Percentiles rank a stretch among this genome's conserved stretches.
Conservation (phyloP, 257 asterid genomes). For the Nicotiana sylvestris region DNA sequence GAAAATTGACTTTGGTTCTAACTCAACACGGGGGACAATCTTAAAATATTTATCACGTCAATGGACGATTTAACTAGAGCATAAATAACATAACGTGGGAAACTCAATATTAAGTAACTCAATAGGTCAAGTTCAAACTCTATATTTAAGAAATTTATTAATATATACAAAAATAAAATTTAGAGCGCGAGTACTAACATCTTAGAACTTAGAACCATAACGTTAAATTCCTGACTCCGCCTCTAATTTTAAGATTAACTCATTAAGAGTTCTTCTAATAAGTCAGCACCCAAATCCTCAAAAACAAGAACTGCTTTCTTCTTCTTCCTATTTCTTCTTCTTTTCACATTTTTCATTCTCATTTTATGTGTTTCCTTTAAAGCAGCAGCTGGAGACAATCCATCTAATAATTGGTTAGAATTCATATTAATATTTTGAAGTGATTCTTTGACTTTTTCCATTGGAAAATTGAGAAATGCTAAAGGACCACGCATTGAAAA, state of each 20-base stretch:
- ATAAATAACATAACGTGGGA: no score
- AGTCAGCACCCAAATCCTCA: slow-evolving; percentile 34
- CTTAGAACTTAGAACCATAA: no score
- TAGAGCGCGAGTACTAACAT: no score
- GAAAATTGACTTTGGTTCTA: no score
- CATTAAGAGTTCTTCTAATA: slow-evolving; percentile 27
- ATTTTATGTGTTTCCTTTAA: slow-evolving; percentile 31
- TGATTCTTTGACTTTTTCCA: slow-evolving; percentile 28
- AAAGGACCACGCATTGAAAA: slow-evolving; percentile 32
- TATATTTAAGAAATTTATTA: no score
- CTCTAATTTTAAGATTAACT: not conserved
- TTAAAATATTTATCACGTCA: no score
- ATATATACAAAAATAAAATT: no score
- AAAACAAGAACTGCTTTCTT: slow-evolving; percentile 30
- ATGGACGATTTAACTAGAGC: no score
- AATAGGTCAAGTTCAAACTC: no score
- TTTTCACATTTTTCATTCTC: not conserved
- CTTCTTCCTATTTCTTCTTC: slow-evolving; percentile 6
- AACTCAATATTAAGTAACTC: no score
- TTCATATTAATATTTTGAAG: slow-evolving; percentile 21
- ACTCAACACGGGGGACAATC: no score
- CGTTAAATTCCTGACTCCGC: no score
- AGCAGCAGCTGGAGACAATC: slow-evolving; percentile 22
- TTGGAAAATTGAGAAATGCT: slow-evolving; percentile 32
- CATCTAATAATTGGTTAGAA: slow-evolving; percentile 8